Conservation (phyloP, 2,329 filamentous ascomycete genomes). For the Aplosporella prunicola region DNA sequence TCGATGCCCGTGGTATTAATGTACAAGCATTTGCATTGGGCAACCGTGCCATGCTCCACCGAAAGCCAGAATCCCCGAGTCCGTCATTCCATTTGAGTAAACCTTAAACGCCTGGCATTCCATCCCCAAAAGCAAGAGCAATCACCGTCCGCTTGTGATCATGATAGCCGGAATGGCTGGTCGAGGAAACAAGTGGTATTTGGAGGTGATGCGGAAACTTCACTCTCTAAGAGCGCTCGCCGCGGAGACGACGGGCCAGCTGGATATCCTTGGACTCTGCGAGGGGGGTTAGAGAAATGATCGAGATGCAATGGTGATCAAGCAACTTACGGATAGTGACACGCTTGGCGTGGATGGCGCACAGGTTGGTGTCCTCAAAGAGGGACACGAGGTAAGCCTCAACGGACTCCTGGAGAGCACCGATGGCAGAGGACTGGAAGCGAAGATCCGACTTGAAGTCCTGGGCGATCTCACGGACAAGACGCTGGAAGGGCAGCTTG, state of each 20-base stretch:
- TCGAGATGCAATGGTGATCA: constrained; percentile 11
- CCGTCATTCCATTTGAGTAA: constrained; percentile 8
- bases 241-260: constrained; percentile 56
- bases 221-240: constrained; percentile 41
- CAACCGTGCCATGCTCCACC: constrained; percentile 10
- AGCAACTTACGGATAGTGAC: constrained; percentile 62
- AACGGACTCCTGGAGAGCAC: constrained; percentile 87
- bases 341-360: constrained; percentile 91
- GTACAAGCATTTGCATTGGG: constrained; percentile 11
- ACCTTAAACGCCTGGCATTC: constrained; percentile 10
- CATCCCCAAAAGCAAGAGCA: constrained; percentile 9
- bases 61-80: constrained; percentile 8
- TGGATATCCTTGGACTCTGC: constrained; percentile 94
- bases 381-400: constrained; percentile 92
- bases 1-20: constrained; percentile 12
- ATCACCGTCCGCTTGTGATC: constrained; percentile 7
- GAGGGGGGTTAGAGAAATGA: constrained; percentile 15
- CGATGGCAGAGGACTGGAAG: constrained; percentile 94
- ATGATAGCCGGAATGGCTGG: neutral
- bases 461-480: constrained; percentile 67
- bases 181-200: constrained; percentile 3
- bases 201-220: constrained; percentile 5
- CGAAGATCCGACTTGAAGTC: constrained; percentile 62
- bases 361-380: constrained; percentile 95
- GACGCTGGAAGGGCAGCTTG: constrained; percentile 70